A percentile compares a stretch with the other conserved stretches of the same genome.
Conservation (phyloP, 768 basidiomycete genomes). For the Termitomyces sp. region DNA sequence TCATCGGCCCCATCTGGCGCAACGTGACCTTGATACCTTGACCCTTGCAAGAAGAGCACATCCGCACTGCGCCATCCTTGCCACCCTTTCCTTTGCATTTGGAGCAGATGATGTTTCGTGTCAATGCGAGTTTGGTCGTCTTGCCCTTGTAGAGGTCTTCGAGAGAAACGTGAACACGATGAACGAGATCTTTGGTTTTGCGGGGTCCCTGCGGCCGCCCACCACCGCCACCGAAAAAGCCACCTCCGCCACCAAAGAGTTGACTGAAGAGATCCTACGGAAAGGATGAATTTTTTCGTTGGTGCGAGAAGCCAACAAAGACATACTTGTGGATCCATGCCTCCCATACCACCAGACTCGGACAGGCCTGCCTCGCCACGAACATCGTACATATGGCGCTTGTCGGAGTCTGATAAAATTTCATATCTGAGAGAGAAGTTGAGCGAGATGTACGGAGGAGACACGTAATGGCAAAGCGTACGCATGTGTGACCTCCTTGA, state of each 20-base stretch:
- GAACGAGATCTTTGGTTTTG: constrained; percentile 97
- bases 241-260: constrained; percentile 78
- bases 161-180: constrained; percentile 93
- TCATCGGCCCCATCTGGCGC: constrained; percentile 99
- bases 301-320: neutral
- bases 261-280: constrained; percentile 92
- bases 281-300: constrained; percentile 1
- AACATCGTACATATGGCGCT: constrained; percentile 79
- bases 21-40: constrained; percentile 89
- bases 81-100: constrained; percentile 97
- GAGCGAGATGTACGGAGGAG: constrained; percentile 2
- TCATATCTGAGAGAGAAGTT: constrained; percentile 63
- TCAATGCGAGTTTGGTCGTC: constrained; percentile 95
- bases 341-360: constrained; percentile 86
- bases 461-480: constrained; percentile 38
- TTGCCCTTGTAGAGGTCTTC: constrained; percentile 99
- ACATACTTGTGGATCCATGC: constrained; percentile 92
- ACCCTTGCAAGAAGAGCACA: constrained; percentile 76
- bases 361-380: constrained; percentile 90
- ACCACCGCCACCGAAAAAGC: constrained; percentile 74
- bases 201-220: constrained; percentile 65
- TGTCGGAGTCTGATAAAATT: constrained; percentile 85
- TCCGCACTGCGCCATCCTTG: constrained; percentile 90
- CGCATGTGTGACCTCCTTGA: constrained; percentile 98
- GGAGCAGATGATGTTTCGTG: constrained; percentile 88